phyloP scores from a whole-genome alignment of 257 asterid species.

The Nicotiana sylvestris region DNA sequence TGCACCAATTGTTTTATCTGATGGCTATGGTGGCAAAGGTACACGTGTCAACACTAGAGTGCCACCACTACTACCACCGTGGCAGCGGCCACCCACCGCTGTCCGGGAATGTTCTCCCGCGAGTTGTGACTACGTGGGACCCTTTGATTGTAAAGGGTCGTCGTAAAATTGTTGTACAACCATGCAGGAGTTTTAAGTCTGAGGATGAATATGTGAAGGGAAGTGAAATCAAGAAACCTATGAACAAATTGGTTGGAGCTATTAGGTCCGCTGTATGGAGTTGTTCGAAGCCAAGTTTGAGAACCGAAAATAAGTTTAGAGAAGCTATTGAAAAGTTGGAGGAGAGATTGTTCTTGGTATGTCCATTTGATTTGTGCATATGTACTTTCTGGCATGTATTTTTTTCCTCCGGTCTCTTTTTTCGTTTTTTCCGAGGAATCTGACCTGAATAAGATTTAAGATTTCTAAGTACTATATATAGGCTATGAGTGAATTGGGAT shows the following conservation, averaged over 20 bases:
- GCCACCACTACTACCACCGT: conserved; percentile 39
- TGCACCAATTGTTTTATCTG: neutral
- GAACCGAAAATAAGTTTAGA: conserved; percentile 33
- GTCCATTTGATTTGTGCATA: conserved; percentile 5
- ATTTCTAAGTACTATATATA: neutral
- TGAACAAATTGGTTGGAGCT: conserved; percentile 34
- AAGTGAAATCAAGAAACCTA: conserved; percentile 20
- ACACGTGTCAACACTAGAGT: conserved; percentile 52
- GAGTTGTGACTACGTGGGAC: conserved; percentile 26
- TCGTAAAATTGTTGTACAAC: conserved; percentile 28
- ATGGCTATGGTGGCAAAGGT: conserved; percentile 59
- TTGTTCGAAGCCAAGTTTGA: conserved; percentile 77
- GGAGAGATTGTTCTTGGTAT: conserved; percentile 63
- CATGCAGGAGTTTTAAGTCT: conserved; percentile 69
- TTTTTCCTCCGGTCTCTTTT: neutral
- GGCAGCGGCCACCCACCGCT: conserved; percentile 38
- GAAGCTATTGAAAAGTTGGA: conserved; percentile 74
- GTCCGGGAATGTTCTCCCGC: conserved; percentile 28
- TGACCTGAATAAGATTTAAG: neutral
- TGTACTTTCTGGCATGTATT: neutral
- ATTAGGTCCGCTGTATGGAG: conserved; percentile 73
- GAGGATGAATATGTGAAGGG: conserved; percentile 31
- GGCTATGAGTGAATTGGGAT: neutral
- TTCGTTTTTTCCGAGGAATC: neutral
- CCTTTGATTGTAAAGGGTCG: conserved; percentile 33